Percentiles rank a stretch among this genome's conserved stretches.
Conservation (phyloP, 148 eudicot species). For the Silene uniflora region DNA sequence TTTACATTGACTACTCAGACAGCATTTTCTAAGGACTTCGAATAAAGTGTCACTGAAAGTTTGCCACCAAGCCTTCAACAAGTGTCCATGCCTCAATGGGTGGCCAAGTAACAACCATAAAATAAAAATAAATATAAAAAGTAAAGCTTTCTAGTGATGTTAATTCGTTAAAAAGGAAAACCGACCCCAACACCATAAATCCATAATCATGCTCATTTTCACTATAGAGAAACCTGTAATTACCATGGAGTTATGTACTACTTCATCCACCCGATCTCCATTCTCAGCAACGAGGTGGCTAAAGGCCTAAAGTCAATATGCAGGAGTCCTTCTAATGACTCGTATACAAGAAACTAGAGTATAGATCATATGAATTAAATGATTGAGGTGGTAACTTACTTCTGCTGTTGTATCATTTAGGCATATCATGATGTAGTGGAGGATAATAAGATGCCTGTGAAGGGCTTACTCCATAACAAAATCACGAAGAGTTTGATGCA, state of each 20-base stretch:
- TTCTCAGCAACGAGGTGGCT: background rate
- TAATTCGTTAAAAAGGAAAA: background rate
- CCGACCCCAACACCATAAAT: background rate
- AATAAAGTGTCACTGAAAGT: background rate
- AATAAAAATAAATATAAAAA: too few relatives aligned
- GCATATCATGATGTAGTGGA: background rate
- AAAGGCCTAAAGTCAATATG: background rate
- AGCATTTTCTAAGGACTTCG: background rate
- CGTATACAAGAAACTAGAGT: background rate
- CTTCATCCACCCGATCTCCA: background rate
- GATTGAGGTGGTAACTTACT: background rate
- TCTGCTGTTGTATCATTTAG: background rate
- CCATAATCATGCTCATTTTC: background rate
- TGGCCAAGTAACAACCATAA: background rate
- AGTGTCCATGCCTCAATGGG: background rate
- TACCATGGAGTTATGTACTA: background rate
- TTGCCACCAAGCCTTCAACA: background rate
- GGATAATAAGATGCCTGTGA: background rate
- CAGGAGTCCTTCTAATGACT: background rate
- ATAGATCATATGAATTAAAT: background rate
- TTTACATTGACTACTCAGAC: background rate
- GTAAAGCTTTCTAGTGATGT: background rate
- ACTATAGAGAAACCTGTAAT: background rate
- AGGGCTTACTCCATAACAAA: slow-evolving; percentile 1
- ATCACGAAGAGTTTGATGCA: background rate